Base-by-base conservation (phyloP, 2,329 filamentous ascomycete species). In the Pseudogymnoascus sp. region DNA sequence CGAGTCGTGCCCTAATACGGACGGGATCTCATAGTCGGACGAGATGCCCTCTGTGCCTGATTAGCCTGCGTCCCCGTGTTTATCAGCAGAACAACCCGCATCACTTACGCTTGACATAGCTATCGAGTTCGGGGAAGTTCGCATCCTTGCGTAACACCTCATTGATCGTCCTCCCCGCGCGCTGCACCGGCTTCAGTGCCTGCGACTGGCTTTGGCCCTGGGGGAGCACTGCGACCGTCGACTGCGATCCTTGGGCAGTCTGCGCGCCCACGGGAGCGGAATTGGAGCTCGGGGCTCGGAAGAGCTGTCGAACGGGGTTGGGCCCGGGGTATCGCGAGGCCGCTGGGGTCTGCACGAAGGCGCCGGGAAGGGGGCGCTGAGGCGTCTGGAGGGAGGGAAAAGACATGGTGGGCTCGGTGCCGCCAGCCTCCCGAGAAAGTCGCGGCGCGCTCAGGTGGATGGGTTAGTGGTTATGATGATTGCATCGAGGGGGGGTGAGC, bases 101-200 rank as follows among this genome's bases (percentile, higher is more conserved):
- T 26, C 61, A 83, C 90, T 82, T 81, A 95, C 92, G 91, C 77
- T 88, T 86, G 70, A 96, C 87, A 77, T 96, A 96, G 64, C 85
- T 89, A 74, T 98, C 93, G 16, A 99, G 79, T 67, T 96, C 91
- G 6, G 93, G 93, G 72, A 91, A 99, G 72, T 85, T 86, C 70
- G 87, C 86, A 72, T 98, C 93, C 64, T 83, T 81, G 64, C 85
- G 81, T 50, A 98, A 78, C 50, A 89, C 88, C 67, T 87, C 84
- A 75, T 96, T 96, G 74, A 99, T 88, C 19, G 89, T 93, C 67
- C 82, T 83, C 56, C 92, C 91, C 19, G 91, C 95, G 75, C 91
- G 89, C 68, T 90, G 84, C 65, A 96, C 83, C 0, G 90, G 89
- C 50, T 85, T 86, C 56, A 89, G 71, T n/a, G 77, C 74, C 65